A percentile compares a stretch with the other conserved stretches of the same genome.
Evolutionary conservation across 2,329 filamentous ascomycete species (phyloP).

Genomic region (Sporothrix variecibatus): DNA sequence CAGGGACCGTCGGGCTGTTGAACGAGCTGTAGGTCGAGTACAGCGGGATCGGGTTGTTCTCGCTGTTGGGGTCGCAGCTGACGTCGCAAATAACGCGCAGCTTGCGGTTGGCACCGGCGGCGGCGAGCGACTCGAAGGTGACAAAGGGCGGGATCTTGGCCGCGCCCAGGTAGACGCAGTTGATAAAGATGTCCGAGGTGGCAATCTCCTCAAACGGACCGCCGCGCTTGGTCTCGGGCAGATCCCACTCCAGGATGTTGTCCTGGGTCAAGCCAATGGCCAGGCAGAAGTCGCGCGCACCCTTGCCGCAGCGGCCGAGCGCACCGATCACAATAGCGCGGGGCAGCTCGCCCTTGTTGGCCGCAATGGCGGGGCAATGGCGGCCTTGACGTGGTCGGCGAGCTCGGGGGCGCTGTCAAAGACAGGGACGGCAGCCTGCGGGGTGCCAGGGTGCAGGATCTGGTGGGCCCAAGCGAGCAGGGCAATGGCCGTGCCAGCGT

Average conservation of each 20-base stretch:
- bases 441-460: slow-evolving; percentile 55
- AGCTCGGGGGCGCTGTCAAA: slow-evolving; percentile 54
- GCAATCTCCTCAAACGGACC: slow-evolving; percentile 80
- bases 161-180: slow-evolving; percentile 79
- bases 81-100: slow-evolving; percentile 82
- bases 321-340: slow-evolving; percentile 82
- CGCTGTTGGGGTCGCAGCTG: slow-evolving; percentile 72
- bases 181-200: slow-evolving; percentile 75
- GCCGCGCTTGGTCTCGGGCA: slow-evolving; percentile 73
- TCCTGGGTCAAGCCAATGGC: slow-evolving; percentile 70
- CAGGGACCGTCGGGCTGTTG: slow-evolving; percentile 79
- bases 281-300: slow-evolving; percentile 77
- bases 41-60: slow-evolving; percentile 66
- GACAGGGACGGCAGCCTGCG: slow-evolving; percentile 21
- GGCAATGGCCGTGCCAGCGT: slow-evolving; percentile 71
- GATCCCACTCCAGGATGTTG: slow-evolving; percentile 70
- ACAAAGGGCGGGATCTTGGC: slow-evolving; percentile 78
- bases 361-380: slow-evolving; percentile 64
- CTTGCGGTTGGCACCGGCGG: slow-evolving; percentile 65
- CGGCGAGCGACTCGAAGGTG: slow-evolving; percentile 67
- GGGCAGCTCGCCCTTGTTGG: slow-evolving; percentile 64
- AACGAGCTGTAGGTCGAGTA: slow-evolving; percentile 87
- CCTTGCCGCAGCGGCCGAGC: slow-evolving; percentile 79
- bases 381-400: slow-evolving; percentile 71
- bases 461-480: slow-evolving; percentile 84